phyloP scores from a whole-genome alignment of 169 alveolate species.

The Cryptosporidium xiaoi region DNA sequence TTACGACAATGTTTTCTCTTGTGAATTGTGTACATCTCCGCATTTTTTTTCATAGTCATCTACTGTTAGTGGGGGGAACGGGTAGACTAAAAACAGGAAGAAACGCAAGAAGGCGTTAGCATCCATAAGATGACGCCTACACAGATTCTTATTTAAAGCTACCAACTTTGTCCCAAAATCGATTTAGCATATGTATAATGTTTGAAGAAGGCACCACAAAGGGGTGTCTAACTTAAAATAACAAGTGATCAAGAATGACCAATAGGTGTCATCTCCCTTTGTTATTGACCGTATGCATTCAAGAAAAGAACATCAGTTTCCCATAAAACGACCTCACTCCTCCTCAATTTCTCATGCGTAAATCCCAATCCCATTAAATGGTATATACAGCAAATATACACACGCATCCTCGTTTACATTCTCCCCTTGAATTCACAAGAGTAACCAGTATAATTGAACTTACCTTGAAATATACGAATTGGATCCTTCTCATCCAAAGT shows the following conservation, averaged over 20 bases:
- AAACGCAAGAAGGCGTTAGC: not conserved
- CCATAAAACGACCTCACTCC: no score
- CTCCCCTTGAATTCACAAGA: not conserved
- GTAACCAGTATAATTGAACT: not conserved
- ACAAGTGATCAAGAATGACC: no score
- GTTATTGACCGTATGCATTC: no score
- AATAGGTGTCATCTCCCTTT: no score
- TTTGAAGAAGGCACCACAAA: no score
- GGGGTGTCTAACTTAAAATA: no score
- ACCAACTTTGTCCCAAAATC: slow-evolving; percentile 72
- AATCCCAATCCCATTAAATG: no score
- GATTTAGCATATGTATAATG: slow-evolving; percentile 28
- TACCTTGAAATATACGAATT: slow-evolving; percentile 95
- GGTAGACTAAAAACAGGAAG: slow-evolving; percentile 49
- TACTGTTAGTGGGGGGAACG: slow-evolving; percentile 76
- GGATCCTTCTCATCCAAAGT: slow-evolving; percentile 97
- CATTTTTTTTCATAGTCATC: no score
- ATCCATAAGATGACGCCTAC: slow-evolving; percentile 27
- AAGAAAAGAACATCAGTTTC: no score
- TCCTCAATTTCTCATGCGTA: no score
- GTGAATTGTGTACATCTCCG: no score
- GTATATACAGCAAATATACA: not conserved
- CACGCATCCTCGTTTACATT: not conserved
- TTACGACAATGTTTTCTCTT: no score
- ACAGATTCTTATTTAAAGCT: not conserved